Conservation (phyloP, 495 filamentous ascomycete species). For the Aspergillus taichungensis region DNA sequence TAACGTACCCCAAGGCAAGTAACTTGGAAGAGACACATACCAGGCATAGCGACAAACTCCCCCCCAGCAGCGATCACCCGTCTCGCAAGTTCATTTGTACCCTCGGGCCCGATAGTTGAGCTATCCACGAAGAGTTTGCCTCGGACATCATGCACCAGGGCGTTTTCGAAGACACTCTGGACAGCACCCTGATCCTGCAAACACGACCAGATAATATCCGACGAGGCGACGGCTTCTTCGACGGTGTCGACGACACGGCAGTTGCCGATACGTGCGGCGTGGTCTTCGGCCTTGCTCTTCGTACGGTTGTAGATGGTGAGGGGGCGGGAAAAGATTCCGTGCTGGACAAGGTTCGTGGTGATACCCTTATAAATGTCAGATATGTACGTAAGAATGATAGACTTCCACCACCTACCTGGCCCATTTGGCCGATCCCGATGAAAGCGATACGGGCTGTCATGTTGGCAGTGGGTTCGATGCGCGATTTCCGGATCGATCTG, state of each 20-base stretch:
- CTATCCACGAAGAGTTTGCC: slow-evolving; percentile 6
- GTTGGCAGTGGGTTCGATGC: background rate
- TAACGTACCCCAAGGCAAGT: no score
- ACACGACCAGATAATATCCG: slow-evolving; percentile 5
- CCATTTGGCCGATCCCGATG: slow-evolving; percentile 3
- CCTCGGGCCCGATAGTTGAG: background rate
- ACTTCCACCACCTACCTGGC: background rate
- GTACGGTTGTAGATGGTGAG: slow-evolving; percentile 4
- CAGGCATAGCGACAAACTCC: slow-evolving; percentile 3
- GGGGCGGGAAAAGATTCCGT: background rate
- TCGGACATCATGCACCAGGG: background rate
- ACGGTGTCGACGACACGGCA: background rate
- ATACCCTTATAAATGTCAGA: background rate
- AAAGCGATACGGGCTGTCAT: background rate
- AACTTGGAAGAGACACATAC: no score
- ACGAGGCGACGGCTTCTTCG: background rate
- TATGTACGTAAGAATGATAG: background rate
- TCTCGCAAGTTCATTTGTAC: background rate
- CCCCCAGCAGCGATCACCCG: background rate
- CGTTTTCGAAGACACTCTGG: background rate
- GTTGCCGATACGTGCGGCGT: background rate
- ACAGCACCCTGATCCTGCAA: slow-evolving; percentile 4
- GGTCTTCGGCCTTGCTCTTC: background rate
- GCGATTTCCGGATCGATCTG: background rate
- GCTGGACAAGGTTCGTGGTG: background rate